Evolutionary conservation across 1,284 basidiomycete genomes (phyloP), one percentile per base, ranked within the genome.

Genomic region (Boletus smithii): DNA sequence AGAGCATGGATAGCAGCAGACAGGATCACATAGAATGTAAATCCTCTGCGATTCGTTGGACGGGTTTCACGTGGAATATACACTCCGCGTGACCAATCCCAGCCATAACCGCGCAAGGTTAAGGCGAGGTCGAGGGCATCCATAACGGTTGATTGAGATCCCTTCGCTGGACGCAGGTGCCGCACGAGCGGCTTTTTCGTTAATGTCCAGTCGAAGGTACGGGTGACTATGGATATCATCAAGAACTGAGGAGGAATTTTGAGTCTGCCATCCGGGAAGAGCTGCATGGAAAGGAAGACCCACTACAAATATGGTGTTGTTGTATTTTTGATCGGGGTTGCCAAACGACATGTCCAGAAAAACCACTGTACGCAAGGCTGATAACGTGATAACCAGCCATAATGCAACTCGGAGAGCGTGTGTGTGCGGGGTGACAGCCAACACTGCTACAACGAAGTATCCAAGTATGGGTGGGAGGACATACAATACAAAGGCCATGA

Each of bases 81-180:
- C 5, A 76, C 60, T 30, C 69, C 66, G 22, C 59, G 56, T 8
- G 57, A 50, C 59, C 57, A 59, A 11, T 57, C 36, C 80, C 81
- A 83, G 17, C 75, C 78, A 31, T 69, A 54, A 4, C 80, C 81
- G 9, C 80, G 76, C 10, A 76, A 50, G 49, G 72, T 76, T 48
- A 60, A 63, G 8, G 54, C 54, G 13, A 83, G 68, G 44, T 82
- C 77, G 8, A 73, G 54, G 0, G 74, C 71, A 53, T 84, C 74
- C 26, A 65, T 43, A 9, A 66, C 46, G 1, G 26, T 32, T 1
- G 52, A 52, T 17, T 30, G 20, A 8, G 34, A 17, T 4, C 11
- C 4, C n/a, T 40, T 39, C 3, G 3, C 9, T 32, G 55, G 48
- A 26, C 24, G 42, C 13, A 39, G 13, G 26, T 34, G 41, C n/a